These are phyloP conservation scores for Botrytis byssoidea DNA, from an alignment of 2,329 filamentous ascomycete genomes.

Conservation along the genomic window DNA sequence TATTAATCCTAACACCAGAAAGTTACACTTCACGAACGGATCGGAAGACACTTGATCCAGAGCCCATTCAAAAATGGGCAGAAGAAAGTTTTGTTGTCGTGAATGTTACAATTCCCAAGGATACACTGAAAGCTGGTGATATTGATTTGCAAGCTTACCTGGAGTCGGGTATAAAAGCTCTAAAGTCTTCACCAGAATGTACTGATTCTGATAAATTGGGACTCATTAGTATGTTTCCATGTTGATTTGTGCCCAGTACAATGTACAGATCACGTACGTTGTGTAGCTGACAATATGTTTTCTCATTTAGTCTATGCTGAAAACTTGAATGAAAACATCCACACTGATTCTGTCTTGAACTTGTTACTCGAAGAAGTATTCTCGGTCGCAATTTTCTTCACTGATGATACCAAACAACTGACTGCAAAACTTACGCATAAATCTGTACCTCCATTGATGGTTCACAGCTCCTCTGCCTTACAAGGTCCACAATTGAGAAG, in stretches of 20 bases:
- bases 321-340: background rate
- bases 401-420: background rate
- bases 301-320: constrained; percentile 16
- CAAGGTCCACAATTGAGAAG: background rate
- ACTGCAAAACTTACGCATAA: background rate
- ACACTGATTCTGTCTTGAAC: background rate
- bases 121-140: background rate
- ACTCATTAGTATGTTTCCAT: constrained; percentile 13
- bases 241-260: background rate
- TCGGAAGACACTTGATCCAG: constrained; percentile 29
- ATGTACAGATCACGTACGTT: background rate
- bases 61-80: constrained; percentile 42
- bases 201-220: constrained; percentile 14
- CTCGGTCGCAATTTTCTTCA: constrained; percentile 1
- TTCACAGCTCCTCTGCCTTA: constrained; percentile 6
- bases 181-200: constrained; percentile 18
- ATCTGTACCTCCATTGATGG: constrained; percentile 13
- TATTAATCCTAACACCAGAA: constrained; percentile 37
- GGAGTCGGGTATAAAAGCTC: constrained; percentile 5
- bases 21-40: constrained; percentile 24
- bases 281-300: constrained; percentile 1
- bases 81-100: constrained; percentile 40
- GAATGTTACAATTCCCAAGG: background rate
- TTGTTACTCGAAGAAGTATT: constrained; percentile 2
- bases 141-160: constrained; percentile 6